Evolutionary conservation across 768 basidiomycete species (phyloP), one percentile per base, ranked within the genome.

Genomic region (Suillus cothurnatus): DNA sequence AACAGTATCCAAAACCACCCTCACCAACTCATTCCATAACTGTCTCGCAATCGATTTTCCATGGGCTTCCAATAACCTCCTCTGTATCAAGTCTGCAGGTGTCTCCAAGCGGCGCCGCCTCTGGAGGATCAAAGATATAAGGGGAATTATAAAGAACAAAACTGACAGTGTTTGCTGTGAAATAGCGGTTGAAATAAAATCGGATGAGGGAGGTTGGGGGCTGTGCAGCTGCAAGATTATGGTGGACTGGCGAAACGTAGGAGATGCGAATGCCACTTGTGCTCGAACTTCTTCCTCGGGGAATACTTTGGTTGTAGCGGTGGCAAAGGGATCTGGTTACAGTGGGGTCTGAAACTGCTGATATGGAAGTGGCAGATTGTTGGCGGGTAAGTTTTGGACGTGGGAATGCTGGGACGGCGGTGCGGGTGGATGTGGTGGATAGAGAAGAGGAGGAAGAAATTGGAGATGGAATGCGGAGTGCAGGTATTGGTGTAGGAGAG

Each of bases 341-440:
- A 6, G 75, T 76, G 32, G 61, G 60, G 32, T 73, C 71, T 19
- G 76, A 76, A 34, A 68, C 50, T 21, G 64, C 32, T 38, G 76
- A 75, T 4, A 58, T 74, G 3, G 70, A 71, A 36, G 76, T 76
- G 6, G 63, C 36, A 14, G 52, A 23, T 31, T 73, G 64, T 23
- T 65, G 68, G n/a, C 65, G 65, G n/a, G 61, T 63, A 52, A 61
- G 36, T 5, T 69, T 67, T 57, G 66, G 70, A 38, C 69, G 64
- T 14, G 66, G 64, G 2, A 52, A 67, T 21, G 65, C 64, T 50
- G 90, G 91, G 28, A 90, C 86, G 2, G 87, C 82, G 5, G 92
- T 93, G 67, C 88, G 89, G 31, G 88, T 91, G 0, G 91, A 92
- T 3, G 85, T 82, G 7, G 89, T 91, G 0, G 91, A 92, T 36